phyloP scores from a whole-genome alignment of 208 protist genomes.

The Crithidia expoeki region DNA sequence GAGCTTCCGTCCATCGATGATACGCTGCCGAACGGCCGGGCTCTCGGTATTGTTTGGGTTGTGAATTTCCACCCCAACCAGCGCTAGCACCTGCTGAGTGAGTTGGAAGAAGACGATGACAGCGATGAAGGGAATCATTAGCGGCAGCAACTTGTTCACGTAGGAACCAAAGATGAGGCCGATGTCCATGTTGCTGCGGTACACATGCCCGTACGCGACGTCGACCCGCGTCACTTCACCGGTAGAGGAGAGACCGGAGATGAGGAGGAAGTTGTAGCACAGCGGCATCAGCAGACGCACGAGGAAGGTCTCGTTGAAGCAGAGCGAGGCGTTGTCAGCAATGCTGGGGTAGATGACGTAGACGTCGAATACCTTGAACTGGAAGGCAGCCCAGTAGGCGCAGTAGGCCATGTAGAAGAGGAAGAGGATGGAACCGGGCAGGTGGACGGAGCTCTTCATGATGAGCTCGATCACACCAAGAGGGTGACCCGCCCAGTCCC shows the following conservation, averaged over 20 bases:
- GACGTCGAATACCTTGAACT: constrained; percentile 91
- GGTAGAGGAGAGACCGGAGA: constrained; percentile 62
- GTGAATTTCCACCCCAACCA: constrained; percentile 82
- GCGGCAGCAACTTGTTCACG: constrained; percentile 87
- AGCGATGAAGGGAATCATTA: constrained; percentile 87
- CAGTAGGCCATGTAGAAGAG: constrained; percentile 93
- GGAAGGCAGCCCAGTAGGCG: constrained; percentile 90
- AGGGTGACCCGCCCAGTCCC: constrained; percentile 41
- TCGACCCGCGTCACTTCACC: constrained; percentile 45
- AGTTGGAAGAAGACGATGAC: constrained; percentile 75
- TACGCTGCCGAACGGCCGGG: constrained; percentile 75
- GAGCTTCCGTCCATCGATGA: constrained; percentile 76
- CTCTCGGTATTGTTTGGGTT: constrained; percentile 77
- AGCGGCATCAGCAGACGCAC: constrained; percentile 91
- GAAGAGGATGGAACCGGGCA: constrained; percentile 80
- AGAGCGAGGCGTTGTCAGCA: constrained; percentile 87
- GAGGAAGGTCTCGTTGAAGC: constrained; percentile 90
- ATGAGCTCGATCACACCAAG: constrained; percentile 81
- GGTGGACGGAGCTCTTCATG: constrained; percentile 72
- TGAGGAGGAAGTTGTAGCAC: constrained; percentile 91
- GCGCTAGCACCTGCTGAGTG: constrained; percentile 55
- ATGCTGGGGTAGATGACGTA: constrained; percentile 90
- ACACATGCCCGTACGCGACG: constrained; percentile 89
- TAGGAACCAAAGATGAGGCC: constrained; percentile 71
- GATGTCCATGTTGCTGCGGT: constrained; percentile 90